phyloP scores from a whole-genome alignment of 2,329 filamentous ascomycete species.

The Thermomyces lanuginosus region DNA sequence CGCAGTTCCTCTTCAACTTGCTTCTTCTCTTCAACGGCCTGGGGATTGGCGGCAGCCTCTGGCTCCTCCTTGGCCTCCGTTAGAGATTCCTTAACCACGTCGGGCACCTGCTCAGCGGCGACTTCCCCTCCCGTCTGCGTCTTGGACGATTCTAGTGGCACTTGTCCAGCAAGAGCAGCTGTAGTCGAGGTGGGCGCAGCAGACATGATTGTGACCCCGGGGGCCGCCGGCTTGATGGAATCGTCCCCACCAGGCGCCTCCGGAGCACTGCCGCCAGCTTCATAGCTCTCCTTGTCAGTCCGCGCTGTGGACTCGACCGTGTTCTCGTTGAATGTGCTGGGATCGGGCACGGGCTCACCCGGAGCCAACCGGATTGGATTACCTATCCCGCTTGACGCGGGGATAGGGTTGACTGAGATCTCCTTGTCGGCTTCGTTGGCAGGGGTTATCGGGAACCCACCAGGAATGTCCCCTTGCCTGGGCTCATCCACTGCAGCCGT shows the following conservation, averaged over 20 bases:
- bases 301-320: slow-evolving; percentile 50
- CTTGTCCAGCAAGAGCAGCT: slow-evolving; percentile 27
- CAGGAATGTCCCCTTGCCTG: slow-evolving; percentile 41
- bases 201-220: slow-evolving; percentile 32
- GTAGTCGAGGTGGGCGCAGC: slow-evolving; percentile 33
- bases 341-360: slow-evolving; percentile 63
- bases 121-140: slow-evolving; percentile 10
- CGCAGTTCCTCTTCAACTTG: slow-evolving; percentile 58
- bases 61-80: slow-evolving; percentile 41
- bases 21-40: slow-evolving; percentile 59
- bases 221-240: slow-evolving; percentile 36
- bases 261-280: slow-evolving; percentile 46
- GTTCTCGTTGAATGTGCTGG: slow-evolving; percentile 46
- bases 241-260: slow-evolving; percentile 31
- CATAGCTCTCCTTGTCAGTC: slow-evolving; percentile 72
- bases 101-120: slow-evolving; percentile 22
- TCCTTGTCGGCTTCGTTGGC: slow-evolving; percentile 31
- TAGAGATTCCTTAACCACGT: slow-evolving; percentile 31
- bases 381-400: slow-evolving; percentile 41
- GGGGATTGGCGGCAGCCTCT: slow-evolving; percentile 53
- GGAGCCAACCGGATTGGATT: slow-evolving; percentile 69
- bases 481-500: too few species aligned
- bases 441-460: slow-evolving; percentile 59
- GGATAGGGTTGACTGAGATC: slow-evolving; percentile 40
- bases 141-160: slow-evolving; percentile 26